Percentiles rank a stretch among this genome's conserved stretches.
These are phyloP conservation scores for Aureobasidium subglaciale DNA, from an alignment of 2,329 filamentous ascomycete genomes.

Conservation along the genomic window DNA sequence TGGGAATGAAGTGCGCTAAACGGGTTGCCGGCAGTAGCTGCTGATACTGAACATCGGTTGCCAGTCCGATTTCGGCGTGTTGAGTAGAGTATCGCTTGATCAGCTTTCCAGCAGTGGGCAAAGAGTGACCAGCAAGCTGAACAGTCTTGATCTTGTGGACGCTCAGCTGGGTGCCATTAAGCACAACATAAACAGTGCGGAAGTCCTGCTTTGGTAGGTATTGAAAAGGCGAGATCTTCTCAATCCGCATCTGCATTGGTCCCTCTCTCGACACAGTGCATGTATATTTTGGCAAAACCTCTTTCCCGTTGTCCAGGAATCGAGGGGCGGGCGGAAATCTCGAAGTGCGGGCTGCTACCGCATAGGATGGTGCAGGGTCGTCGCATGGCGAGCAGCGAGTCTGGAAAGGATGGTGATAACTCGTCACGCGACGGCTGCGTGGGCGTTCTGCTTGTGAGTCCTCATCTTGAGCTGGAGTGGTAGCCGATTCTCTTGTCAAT, in stretches of 20 bases:
- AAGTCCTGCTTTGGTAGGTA: slow-evolving; percentile 26
- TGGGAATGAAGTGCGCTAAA: slow-evolving; percentile 40
- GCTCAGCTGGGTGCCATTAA: slow-evolving; percentile 62
- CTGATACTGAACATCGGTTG: slow-evolving; percentile 62
- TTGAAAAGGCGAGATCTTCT: slow-evolving; percentile 28
- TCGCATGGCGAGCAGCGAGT: slow-evolving; percentile 24
- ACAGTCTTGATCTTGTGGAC: slow-evolving; percentile 54
- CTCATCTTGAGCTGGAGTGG: neutral
- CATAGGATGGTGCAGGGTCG: slow-evolving; percentile 29
- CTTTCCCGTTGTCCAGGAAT: slow-evolving; percentile 19
- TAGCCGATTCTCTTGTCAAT: neutral
- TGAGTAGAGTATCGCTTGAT: slow-evolving; percentile 64
- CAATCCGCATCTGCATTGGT: slow-evolving; percentile 27
- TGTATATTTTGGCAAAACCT: slow-evolving; percentile 27
- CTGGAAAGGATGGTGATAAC: slow-evolving; percentile 31
- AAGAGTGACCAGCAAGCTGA: slow-evolving; percentile 24
- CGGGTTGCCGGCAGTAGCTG: slow-evolving; percentile 37
- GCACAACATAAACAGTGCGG: slow-evolving; percentile 48
- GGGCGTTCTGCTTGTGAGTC: neutral
- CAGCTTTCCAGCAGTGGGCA: slow-evolving; percentile 46
- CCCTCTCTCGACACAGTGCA: slow-evolving; percentile 28
- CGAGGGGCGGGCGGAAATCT: slow-evolving; percentile 16
- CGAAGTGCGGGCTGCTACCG: slow-evolving; percentile 19
- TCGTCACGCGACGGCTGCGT: slow-evolving; percentile 17
- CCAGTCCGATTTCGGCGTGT: slow-evolving; percentile 68